Conservation (phyloP, 2,329 filamentous ascomycete species). For the Aspergillus ibericus region DNA sequence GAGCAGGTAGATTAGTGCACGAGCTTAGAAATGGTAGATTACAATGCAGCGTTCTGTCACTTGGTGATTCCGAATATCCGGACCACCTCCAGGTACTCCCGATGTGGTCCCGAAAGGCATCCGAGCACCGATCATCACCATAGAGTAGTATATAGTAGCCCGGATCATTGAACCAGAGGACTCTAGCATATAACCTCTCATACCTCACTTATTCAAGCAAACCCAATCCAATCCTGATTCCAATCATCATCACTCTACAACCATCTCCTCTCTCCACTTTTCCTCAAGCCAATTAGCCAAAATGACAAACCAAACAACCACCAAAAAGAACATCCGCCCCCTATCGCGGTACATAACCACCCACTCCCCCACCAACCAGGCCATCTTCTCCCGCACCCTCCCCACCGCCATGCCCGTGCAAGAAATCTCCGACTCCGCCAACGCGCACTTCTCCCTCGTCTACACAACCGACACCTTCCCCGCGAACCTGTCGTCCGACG, state of each 20-base stretch:
- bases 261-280: too few species aligned
- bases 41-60: neutral
- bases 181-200: neutral
- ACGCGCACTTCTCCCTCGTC: slow-evolving; percentile 50
- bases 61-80: neutral
- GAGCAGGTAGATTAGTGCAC: neutral
- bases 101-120: slow-evolving; percentile 26
- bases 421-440: slow-evolving; percentile 42
- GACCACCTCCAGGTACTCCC: neutral
- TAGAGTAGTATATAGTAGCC: neutral
- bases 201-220: neutral
- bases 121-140: neutral
- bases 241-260: neutral
- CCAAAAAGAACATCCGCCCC: slow-evolving; percentile 34
- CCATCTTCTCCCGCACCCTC: slow-evolving; percentile 36
- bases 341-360: slow-evolving; percentile 33
- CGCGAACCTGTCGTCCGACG: slow-evolving; percentile 46
- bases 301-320: slow-evolving; percentile 26
- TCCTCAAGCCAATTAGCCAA: slow-evolving; percentile 12
- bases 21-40: neutral
- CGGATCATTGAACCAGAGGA: neutral
- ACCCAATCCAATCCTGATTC: neutral
- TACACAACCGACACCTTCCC: slow-evolving; percentile 54
- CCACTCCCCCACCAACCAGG: slow-evolving; percentile 37
- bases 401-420: slow-evolving; percentile 22